Base-by-base conservation (phyloP, 306 rosid genomes). In the Fragaria ananassa region DNA sequence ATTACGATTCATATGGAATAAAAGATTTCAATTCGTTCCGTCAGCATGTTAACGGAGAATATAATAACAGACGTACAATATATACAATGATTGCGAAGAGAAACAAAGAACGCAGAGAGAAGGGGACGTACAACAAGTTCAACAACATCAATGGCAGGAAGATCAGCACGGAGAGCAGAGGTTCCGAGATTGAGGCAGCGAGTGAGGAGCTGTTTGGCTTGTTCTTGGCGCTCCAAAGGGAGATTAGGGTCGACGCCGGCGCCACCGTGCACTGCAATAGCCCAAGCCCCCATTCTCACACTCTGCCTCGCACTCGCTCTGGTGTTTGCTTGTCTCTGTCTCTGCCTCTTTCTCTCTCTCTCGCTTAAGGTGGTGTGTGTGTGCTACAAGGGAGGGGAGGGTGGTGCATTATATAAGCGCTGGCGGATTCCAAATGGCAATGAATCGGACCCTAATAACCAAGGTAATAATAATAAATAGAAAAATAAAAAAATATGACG, bases 231-330 rank as follows among this genome's bases (percentile, higher is more conserved):
- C 2, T 88, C 86, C 2, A 81, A 76, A 4, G 99, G 99, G 74
- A 95, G 97, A 70, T 89, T 89, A 0, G 99, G 99, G 79, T 95
- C 99, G 3, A 95, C 97, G 19, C 99, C 99, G n/a, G 99, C 99
- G 64, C 99, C 99, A 10, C 99, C 99, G 76, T 95, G 99, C 76
- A 95, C 93, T 1, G 97, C 96, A 1, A 95, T 91, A 42, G 97
- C 99, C 99, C 99, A 95, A 23, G 90, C 87, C 0, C 83, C 96
- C 93, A 67, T 69, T 41, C 41, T 73, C 42, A 3, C 62, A 57
- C 49, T 21, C 31, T 47, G 6, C 17, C 19, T 9, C 27, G 12
- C 2, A 60, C 75, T 73, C 25, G 67, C 21, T 9, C 18, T 9
- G 19, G 0, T 64, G 74, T 45, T 50, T 54, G 57, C 18, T 4